Conservation (phyloP, 331 rosid species). For the Saraca asoca region DNA sequence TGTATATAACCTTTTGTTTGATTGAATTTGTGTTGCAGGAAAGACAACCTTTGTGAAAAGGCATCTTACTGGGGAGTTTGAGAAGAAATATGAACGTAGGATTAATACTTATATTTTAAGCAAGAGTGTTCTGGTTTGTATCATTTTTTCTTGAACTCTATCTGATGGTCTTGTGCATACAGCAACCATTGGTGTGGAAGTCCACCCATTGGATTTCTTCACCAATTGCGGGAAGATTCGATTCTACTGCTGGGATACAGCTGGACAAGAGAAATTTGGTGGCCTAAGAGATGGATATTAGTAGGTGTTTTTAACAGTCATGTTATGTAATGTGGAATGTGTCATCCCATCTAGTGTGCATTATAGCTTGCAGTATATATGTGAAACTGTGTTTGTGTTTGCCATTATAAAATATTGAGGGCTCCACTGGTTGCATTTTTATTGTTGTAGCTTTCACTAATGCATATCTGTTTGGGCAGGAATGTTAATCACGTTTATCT, state of each 20-base stretch:
- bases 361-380: no score
- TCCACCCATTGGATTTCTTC: conserved; percentile 76
- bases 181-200: conserved; percentile 89
- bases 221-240: conserved; percentile 79
- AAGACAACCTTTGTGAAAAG: conserved; percentile 74
- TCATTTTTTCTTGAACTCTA: not conserved
- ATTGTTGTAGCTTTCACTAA: no score
- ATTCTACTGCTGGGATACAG: conserved; percentile 82
- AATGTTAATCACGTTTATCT: no score
- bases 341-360: not conserved
- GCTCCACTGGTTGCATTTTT: no score
- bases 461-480: no score
- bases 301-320: conserved; percentile 42
- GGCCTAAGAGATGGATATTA: conserved; percentile 84
- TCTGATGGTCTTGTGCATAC: not conserved
- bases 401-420: no score
- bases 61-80: conserved; percentile 71
- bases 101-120: not conserved
- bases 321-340: no score
- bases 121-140: no score
- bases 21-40: conserved; percentile 39
- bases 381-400: no score
- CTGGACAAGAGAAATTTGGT: conserved; percentile 81
- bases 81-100: conserved; percentile 73
- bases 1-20: not conserved